Base-by-base conservation (phyloP, 768 basidiomycete genomes). In the Pleurotus pulmonarius region DNA sequence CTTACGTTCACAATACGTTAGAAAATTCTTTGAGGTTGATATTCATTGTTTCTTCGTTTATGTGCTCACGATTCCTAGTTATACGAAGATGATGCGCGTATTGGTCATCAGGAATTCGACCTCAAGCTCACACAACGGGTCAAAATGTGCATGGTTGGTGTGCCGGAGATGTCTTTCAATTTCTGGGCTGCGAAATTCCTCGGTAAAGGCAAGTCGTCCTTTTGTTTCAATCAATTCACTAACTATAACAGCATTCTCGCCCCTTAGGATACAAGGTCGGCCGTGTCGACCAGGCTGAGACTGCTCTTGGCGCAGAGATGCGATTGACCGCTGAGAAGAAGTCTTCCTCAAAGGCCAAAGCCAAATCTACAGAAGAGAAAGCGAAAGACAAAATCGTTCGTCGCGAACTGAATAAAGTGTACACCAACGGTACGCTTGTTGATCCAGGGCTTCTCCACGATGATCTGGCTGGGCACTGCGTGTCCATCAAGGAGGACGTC, bases 291-390 rank as follows among this genome's bases (percentile, higher is more conserved):
- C 97, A 99, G 70, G 85, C 88, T 0, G 97, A 99, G 74, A 99
- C 97, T 0, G 94, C 94, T 0, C 86, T 99, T 9, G 97, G 96
- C 20, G 93, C 92, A 18, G 96, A 98, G 70, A 96, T 98, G 91
- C 88, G 96, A 25, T 70, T 90, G 58, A 91, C 92, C 18, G 87
- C 85, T 6, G 83, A 82, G 57, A 89, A 89, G 65, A 69, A 88
- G 64, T 68, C 67, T 58, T 75, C 77, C 60, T 69, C 70, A 18
- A 87, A 85, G 69, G 71, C 72, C 46, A 79, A 82, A 59, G 75
- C 75, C 8, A 86, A 83, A 62, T 75, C 75, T 22, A 80, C 77
- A 40, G 83, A 83, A 13, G 85, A 85, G 46, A 85, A 82, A 61
- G 75, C 74, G 40, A 85, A 83, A 59, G 91, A 91, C 5, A 92